Evolutionary conservation across 2,329 filamentous ascomycete species (phyloP), one percentile per base, ranked within the genome.

Genomic region (Aureobasidium sp.): DNA sequence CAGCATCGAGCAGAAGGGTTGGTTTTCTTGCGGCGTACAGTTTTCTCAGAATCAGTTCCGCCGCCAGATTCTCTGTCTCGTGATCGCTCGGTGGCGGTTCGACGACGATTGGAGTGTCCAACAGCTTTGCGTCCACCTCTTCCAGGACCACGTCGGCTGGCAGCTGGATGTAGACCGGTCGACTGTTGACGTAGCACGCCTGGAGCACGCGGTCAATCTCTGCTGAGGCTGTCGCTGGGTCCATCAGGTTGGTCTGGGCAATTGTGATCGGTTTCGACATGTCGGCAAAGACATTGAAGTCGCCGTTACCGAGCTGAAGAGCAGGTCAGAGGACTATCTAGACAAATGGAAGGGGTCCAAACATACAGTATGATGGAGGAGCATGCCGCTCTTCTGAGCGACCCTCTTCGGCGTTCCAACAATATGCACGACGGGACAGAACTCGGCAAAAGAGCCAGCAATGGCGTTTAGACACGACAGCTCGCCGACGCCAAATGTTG

Each of bases 161-260:
- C 9, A 96, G 79, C 71, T 87, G 87, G 68, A 96, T 86, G 75
- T 96, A 96, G 55, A 95, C 89, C 2, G 91, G 91, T 22, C 88
- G 83, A 64, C 87, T 90, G 62, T 83, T 80, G 48, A 90, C 75
- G 77, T 84, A 90, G 72, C 90, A 94, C 74, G 91, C 82, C 36
- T 83, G 83, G 31, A 96, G 81, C 3, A 88, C 85, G 68, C 89
- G 82, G 72, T 96, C 91, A 67, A 96, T 92, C 69, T 91, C 84
- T 15, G 80, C 78, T 11, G 90, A 86, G 45, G 89, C 88, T 66
- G 89, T 87, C 63, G 80, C 75, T 1, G 87, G 84, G 65, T 89
- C 82, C 70, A 85, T 87, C 62, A 96, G 80, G 68, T 87, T 86
- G 60, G 87, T 85, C 42, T 89, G 80, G 25, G 85, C 84, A 71